These are phyloP conservation scores for Cyclocybe cylindracea DNA, from an alignment of 768 basidiomycete species.

Conservation along the genomic window DNA sequence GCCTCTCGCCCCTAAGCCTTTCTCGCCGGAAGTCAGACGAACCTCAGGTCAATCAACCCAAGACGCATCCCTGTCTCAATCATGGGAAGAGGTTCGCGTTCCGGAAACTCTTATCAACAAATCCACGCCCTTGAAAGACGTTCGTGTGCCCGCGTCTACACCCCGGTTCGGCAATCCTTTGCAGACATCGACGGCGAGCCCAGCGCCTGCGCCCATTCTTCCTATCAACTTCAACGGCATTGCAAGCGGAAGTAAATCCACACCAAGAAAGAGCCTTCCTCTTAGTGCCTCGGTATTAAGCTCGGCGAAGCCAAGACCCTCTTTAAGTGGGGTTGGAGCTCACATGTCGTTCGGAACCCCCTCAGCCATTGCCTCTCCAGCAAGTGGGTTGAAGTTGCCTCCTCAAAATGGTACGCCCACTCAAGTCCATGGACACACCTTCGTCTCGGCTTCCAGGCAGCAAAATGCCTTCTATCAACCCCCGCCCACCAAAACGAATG, in stretches of 20 bases:
- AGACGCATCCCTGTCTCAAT: constrained; percentile 46
- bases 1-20: constrained; percentile 13
- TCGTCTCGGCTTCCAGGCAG: constrained; percentile 52
- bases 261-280: constrained; percentile 32
- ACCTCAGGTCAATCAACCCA: constrained; percentile 16
- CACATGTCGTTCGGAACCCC: constrained; percentile 20
- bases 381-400: constrained; percentile 28
- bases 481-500: constrained; percentile 33
- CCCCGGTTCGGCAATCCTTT: constrained; percentile 35
- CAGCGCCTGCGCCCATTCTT: constrained; percentile 19
- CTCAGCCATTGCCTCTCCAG: constrained; percentile 27
- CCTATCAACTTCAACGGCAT: constrained; percentile 19
- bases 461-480: constrained; percentile 73
- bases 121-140: constrained; percentile 24
- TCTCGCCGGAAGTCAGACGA: constrained; percentile 3
- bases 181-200: constrained; percentile 17
- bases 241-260: constrained; percentile 17
- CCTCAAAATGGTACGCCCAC: constrained; percentile 11
- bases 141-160: constrained; percentile 26
- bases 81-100: constrained; percentile 62
- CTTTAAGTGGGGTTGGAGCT: constrained; percentile 27
- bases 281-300: constrained; percentile 18
- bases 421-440: constrained; percentile 28
- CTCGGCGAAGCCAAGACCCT: constrained; percentile 17
- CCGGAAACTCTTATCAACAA: constrained; percentile 24